Base-by-base conservation (phyloP, 75 land plant species). In the Pinus albicaulis region DNA sequence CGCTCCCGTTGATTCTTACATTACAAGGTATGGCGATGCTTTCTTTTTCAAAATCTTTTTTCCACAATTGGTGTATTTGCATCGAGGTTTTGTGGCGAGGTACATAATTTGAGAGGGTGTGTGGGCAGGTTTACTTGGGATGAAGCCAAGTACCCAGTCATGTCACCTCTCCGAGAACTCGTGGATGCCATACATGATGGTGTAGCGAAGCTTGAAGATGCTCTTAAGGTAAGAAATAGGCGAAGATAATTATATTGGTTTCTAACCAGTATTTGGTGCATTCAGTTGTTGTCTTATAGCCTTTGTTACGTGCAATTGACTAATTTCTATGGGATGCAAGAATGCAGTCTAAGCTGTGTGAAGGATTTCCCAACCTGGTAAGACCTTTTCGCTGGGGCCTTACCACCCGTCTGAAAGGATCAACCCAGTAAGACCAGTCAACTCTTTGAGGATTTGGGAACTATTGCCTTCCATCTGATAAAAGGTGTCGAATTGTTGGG, bases 121-220 rank as follows among this genome's bases (percentile, higher is more conserved):
- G 44, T 41, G 71, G 48, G 71, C 71, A 96, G 99, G 81, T 96
- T 96, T 85, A 89, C 79, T 55, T 96, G 99, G 98, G 99, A 96
- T 80, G 99, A 94, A 73, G 98, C 95, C 2, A 96, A 89, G 85
- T 96, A 94, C 77, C 99, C 99, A 11, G 87, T 82, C 4, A 90
- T 96, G 99, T 89, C 90, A 1, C 98, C 99, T 24, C 80, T 96
- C 52, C 84, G 89, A 78, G 98, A 96, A 82, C 86, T 84, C 72
- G 93, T 90, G 72, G 90, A 92, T 81, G 75, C 82, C 23, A 92
- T 96, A 70, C 98, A 90, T 25, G 84, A 74, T 22, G 83, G 78
- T 70, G 90, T 96, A 22, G 80, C 90, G 36, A 96, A 90, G 79
- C 89, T 94, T 73, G 99, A 96, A 75, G 99, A 96, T 78, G 99